Base-by-base conservation (phyloP, 2,329 filamentous ascomycete species). In the Cryphonectria naterciae region DNA sequence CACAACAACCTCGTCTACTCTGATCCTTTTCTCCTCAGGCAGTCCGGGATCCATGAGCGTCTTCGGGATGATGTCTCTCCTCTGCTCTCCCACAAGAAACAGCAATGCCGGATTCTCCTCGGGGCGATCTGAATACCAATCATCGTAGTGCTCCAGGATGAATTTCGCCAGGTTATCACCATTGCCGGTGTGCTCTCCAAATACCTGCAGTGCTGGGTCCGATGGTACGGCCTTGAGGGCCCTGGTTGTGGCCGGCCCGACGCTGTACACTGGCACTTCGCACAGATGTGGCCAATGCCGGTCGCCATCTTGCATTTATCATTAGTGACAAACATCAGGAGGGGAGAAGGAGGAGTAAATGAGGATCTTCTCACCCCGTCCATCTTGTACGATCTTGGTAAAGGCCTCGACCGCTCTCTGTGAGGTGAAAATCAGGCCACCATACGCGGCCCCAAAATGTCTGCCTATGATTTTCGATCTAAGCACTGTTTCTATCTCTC, bases 61-160 rank as follows among this genome's bases (percentile, higher is more conserved):
- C 75, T 88, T 93, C 1, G 96, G 95, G 74, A 99, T 97, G 74
- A 97, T 89, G 79, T 98, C 96, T 61, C 96, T 85, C 68, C 94
- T 88, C 78, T 95, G 93, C 78, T 98, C 95, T 28, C 96, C 96
- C 0, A 97, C 94, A 19, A 97, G 87, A 79, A 98, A 99, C 0
- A 98, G 83, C 6, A 98, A 80, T 0, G 92, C 87, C 0, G 89
- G 87, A 0, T 88, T 89, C 75, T 89, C 89, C 19, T 75, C 76
- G 15, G 78, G 65, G 65, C 80, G 77, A 52, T 79, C 79, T 49
- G 77, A 73, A 74, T 88, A 86, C 84, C 85, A 86, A 65, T 81
- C 77, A 35, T 76, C 88, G 77, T 97, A 97, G 78, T 97, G 92
- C 2, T 89, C 82, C 7, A 97, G 84, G 68, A 99, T 98, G 77